These are phyloP conservation scores for Euphorbia lathyris DNA, from an alignment of 345 rosid genomes.

Conservation along the genomic window DNA sequence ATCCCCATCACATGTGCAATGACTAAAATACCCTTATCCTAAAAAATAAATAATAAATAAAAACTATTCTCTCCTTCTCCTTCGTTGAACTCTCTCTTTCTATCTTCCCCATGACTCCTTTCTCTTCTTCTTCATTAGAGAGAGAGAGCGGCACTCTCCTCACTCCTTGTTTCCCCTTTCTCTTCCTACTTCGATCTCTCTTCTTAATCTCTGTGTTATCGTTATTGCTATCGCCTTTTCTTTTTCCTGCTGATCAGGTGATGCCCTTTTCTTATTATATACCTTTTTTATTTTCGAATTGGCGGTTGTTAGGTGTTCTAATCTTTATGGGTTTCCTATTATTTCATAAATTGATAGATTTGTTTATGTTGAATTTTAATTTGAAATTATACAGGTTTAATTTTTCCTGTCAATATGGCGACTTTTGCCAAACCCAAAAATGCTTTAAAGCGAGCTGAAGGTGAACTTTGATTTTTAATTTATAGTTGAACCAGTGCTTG, in stretches of 20 bases:
- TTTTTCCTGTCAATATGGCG: conserved; percentile 47
- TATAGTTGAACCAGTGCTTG: too few relatives aligned
- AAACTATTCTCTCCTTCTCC: too few relatives aligned
- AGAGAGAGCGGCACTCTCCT: conserved; percentile 13
- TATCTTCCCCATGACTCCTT: too few relatives aligned
- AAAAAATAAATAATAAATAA: too few relatives aligned
- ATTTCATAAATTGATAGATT: background rate
- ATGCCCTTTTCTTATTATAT: background rate
- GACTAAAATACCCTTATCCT: too few relatives aligned
- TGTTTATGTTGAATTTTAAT: background rate
- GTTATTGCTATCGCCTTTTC: background rate
- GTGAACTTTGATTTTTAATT: conserved; percentile 28
- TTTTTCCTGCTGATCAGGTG: background rate
- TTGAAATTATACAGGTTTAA: conserved; percentile 1
- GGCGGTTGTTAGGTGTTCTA: background rate
- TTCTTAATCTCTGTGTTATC: background rate
- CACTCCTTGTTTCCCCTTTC: background rate
- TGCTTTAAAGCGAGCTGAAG: conserved; percentile 92
- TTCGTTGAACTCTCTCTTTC: too few relatives aligned
- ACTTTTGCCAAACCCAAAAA: conserved; percentile 82
- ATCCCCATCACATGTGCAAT: too few relatives aligned
- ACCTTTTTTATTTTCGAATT: background rate
- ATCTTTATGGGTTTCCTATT: background rate
- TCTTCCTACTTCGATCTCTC: background rate
- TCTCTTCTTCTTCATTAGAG: background rate